These are phyloP conservation scores for Trichothecium roseum DNA, from an alignment of 2,329 filamentous ascomycete genomes.

Conservation along the genomic window DNA sequence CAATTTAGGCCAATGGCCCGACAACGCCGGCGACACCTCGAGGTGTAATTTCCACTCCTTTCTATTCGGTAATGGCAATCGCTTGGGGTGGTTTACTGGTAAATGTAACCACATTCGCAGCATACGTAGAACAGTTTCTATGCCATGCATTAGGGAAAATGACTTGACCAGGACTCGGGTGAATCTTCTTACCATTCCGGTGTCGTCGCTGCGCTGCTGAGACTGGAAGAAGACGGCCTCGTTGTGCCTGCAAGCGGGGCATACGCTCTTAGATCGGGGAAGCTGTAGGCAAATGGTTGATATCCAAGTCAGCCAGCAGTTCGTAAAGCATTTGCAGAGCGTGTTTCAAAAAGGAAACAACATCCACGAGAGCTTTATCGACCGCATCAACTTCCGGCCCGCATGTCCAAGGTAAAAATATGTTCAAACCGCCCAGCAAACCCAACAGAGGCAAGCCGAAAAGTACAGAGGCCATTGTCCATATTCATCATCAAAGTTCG, in stretches of 20 bases:
- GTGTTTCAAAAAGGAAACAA: no score
- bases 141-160: conserved; percentile 8
- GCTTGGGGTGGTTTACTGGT: conserved; percentile 26
- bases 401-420: no score
- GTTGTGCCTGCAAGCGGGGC: conserved; percentile 72
- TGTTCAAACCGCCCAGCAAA: no score
- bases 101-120: conserved; percentile 86
- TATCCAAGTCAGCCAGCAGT: conserved; percentile 32
- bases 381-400: no score
- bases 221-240: conserved; percentile 99
- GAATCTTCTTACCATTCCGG: conserved; percentile 74
- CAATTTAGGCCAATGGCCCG: no score
- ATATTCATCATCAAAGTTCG: no score
- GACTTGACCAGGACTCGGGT: background rate
- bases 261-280: conserved; percentile 76
- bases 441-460: no score
- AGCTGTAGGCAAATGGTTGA: conserved; percentile 52
- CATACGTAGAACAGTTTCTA: conserved; percentile 93
- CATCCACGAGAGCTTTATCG: no score
- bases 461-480: no score
- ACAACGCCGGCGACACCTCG: no score
- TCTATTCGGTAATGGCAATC: no score
- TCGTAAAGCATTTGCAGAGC: conserved; percentile 11
- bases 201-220: conserved; percentile 92
- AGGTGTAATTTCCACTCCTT: no score